Conservation (phyloP, 768 basidiomycete genomes). For the Psilocybe sp. region DNA sequence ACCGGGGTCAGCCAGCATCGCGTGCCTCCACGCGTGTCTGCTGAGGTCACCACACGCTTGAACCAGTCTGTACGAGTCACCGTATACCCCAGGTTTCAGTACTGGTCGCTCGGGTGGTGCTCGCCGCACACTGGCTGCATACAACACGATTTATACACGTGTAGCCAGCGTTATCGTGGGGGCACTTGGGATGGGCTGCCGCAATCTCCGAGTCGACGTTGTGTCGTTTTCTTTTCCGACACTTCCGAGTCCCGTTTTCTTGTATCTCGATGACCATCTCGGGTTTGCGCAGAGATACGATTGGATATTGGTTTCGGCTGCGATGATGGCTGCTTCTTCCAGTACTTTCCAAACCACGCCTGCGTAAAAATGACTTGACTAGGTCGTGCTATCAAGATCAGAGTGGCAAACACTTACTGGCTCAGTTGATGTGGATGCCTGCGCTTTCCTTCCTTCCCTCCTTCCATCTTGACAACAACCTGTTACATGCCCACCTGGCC, state of each 20-base stretch:
- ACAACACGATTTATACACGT: slow-evolving; percentile 13
- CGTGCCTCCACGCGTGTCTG: too few species aligned
- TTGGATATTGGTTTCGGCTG: slow-evolving; percentile 14
- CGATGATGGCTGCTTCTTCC: slow-evolving; percentile 8
- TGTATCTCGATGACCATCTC: slow-evolving; percentile 12
- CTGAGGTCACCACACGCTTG: too few species aligned
- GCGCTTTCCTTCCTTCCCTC: slow-evolving; percentile 23
- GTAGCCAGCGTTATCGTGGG: slow-evolving; percentile 10
- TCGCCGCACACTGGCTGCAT: too few species aligned
- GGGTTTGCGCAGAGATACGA: slow-evolving; percentile 12
- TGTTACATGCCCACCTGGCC: background rate
- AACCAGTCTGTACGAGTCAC: too few species aligned
- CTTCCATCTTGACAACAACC: background rate
- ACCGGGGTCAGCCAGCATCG: too few species aligned
- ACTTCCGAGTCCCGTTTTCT: slow-evolving; percentile 8
- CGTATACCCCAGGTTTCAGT: too few species aligned
- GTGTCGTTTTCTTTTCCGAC: slow-evolving; percentile 6
- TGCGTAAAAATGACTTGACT: slow-evolving; percentile 2
- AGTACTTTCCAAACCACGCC: slow-evolving; percentile 10
- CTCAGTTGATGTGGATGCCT: slow-evolving; percentile 1
- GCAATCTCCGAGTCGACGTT: slow-evolving; percentile 11
- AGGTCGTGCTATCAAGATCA: slow-evolving; percentile 12
- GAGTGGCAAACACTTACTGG: slow-evolving; percentile 7
- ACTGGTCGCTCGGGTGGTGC: too few species aligned
- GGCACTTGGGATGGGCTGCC: slow-evolving; percentile 2